Evolutionary conservation across 1,284 basidiomycete genomes (phyloP), one percentile per base, ranked within the genome.

Genomic region (Cryptococcus neoformans): DNA sequence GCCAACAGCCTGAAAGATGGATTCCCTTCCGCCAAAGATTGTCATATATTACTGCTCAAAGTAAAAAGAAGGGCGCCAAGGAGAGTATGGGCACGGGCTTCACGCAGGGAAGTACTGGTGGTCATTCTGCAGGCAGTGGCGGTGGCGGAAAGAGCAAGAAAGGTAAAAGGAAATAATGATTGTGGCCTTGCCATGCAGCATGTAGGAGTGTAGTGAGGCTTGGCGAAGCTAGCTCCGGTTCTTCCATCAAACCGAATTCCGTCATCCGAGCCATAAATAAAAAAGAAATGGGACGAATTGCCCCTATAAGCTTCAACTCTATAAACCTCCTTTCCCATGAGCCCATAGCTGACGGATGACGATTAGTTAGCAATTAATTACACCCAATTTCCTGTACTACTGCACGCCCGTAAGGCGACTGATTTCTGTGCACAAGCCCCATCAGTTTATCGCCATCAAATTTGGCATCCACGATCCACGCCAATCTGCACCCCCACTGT

Each of bases 1-100:
- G 5, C 56, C 45, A 12, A n/a, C 39, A 77, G 75, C 73, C 75
- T n/a, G 76, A 78, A 45, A 62, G 76, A 40, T 78, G 76, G 76
- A 57, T 75, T 38, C 76, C 75, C 1, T 60, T 76, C 45, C 63
- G 65, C 41, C 74, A 75, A 59, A 58, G 76, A 47, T 59, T 66
- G 10, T 69, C 69, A 1, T 75, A 68, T 49, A 60, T 68, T 44
- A 48, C 64, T 16, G 59, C 67, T 3, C 57, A 57, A 50, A 64
- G 55, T 41, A 71, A 68, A 62, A 71, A 68, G 69, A 70, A 70
- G 58, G 65, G 67, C 14, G 65, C 53, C 36, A 70, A 70, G 28
- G 50, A 65, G 58, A 67, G 65, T 49, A 72, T 72, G 70, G 70
- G 70, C 8, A 67, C 67, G 4, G 70, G 70, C 11, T 65, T 72